Evolutionary conservation across 768 basidiomycete species (phyloP), one percentile per base, ranked within the genome.

Genomic region (Lactarius hengduanensis): DNA sequence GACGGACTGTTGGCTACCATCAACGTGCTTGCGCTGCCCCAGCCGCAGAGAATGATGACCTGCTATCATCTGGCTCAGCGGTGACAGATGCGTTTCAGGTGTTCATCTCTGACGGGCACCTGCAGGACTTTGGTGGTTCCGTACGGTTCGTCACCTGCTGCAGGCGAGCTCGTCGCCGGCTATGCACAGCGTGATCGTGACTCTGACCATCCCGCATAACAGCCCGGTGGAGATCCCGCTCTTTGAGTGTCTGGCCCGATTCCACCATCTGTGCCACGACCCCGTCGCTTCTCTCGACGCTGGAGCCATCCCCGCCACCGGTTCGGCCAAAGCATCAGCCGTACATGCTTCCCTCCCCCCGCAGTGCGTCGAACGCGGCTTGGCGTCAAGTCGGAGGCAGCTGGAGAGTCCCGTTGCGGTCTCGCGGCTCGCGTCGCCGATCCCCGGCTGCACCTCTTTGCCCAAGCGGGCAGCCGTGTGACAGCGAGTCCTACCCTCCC

Each of bases 371-470:
- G 30, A 69, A 66, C 5, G 22, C 61, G 4, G 36, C 54, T 26
- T 13, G 32, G 15, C 64, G 67, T 1, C 67, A 59, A 1, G 70
- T 70, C 34, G 70, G 61, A 20, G 62, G 70, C 1, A 69, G 7
- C 30, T 63, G 40, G n/a, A n/a, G n/a, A n/a, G n/a, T n/a, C n/a
- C n/a, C n/a, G n/a, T n/a, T n/a, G 61, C 34, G 11, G 26, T 67
- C 32, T 56, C 62, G 22, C 58, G 53, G 0, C 34, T 56, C 13
- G 57, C 57, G 34, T 67, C 62, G 8, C 66, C 57, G 16, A 47
- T 56, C 38, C 50, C 62, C 2, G 59, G 66, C 4, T 59, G 62
- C 4, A 7, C 61, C 9, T 56, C 57, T 4, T 66, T 60, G 20
- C 36, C 59, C 40, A 66, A 66, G 45, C n/a, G 38, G 40, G 57